phyloP scores from a whole-genome alignment of 2,329 filamentous ascomycete genomes.

The Coleophoma eucalyptorum region DNA sequence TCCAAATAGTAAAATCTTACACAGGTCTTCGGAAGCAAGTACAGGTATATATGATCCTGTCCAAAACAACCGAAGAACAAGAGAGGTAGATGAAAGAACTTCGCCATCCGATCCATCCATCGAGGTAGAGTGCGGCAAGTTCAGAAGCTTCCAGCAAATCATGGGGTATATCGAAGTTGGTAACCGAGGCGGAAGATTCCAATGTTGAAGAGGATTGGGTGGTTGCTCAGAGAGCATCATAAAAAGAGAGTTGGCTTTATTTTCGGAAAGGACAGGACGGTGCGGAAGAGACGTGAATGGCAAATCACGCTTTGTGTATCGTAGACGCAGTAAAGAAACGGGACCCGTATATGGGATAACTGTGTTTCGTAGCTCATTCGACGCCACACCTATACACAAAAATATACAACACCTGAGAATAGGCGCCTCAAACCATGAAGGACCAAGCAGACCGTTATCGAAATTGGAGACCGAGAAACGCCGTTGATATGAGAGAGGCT shows the following conservation, averaged over 20 bases:
- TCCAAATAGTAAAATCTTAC: background rate
- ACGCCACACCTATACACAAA: slow-evolving; percentile 27
- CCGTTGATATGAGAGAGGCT: slow-evolving; percentile 22
- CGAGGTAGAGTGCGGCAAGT: background rate
- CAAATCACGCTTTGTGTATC: slow-evolving; percentile 12
- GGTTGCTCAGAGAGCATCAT: background rate
- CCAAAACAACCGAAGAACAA: slow-evolving; percentile 1
- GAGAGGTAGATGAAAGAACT: background rate
- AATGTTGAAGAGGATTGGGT: too few relatives aligned
- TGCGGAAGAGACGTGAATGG: slow-evolving; percentile 13
- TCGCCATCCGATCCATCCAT: background rate
- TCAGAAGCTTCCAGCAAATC: background rate
- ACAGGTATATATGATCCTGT: too few relatives aligned
- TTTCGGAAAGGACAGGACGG: slow-evolving; percentile 28
- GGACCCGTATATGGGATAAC: slow-evolving; percentile 12
- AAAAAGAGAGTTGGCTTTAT: slow-evolving; percentile 6
- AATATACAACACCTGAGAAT: slow-evolving; percentile 17
- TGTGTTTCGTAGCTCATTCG: slow-evolving; percentile 20
- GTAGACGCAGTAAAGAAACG: slow-evolving; percentile 15
- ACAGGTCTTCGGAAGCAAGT: background rate
- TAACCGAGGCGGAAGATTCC: slow-evolving; percentile 6
- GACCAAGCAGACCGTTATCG: slow-evolving; percentile 20
- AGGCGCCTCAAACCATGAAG: slow-evolving; percentile 13
- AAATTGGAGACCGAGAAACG: slow-evolving; percentile 19
- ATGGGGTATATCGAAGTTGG: background rate